Conservation (phyloP, 73 alveolate species). For the Blepharisma stoltei region DNA sequence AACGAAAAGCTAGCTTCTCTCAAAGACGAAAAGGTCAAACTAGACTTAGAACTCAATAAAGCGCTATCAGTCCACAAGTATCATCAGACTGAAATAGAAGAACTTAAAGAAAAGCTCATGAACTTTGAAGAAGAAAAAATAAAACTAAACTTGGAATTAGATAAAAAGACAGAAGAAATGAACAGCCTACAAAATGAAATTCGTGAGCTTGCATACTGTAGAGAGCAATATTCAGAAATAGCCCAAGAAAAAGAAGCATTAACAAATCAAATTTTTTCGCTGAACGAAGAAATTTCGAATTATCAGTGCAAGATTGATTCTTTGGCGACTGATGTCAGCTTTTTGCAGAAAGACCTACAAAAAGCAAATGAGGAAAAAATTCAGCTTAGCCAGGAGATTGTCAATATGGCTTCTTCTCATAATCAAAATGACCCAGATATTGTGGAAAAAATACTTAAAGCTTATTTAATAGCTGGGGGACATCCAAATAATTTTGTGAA, state of each 20-base stretch:
- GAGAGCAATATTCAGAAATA: no score
- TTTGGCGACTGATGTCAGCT: no score
- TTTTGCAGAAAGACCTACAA: no score
- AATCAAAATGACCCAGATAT: not conserved
- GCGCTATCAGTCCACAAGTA: not conserved
- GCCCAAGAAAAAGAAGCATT: no score
- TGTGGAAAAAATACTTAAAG: constrained; percentile 1
- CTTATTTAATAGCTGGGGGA: not conserved
- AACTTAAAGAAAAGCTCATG: not conserved
- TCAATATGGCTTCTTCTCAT: not conserved
- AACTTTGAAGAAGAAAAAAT: not conserved
- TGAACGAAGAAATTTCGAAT: no score
- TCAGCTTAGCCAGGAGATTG: not conserved
- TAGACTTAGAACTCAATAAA: constrained; percentile 1
- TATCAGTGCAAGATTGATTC: no score
- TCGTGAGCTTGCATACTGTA: no score
- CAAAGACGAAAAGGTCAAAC: not conserved
- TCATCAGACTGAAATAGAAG: not conserved
- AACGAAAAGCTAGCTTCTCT: not conserved
- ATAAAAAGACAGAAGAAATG: no score
- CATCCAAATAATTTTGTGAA: not conserved
- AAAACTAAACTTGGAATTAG: not conserved
- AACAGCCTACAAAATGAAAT: no score
- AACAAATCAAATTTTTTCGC: no score
- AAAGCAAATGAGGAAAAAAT: no score